A percentile compares a stretch with the other conserved stretches of the same genome.
Evolutionary conservation across 163 green algal species (phyloP).

Genomic region (Scenedesmus sp.): DNA sequence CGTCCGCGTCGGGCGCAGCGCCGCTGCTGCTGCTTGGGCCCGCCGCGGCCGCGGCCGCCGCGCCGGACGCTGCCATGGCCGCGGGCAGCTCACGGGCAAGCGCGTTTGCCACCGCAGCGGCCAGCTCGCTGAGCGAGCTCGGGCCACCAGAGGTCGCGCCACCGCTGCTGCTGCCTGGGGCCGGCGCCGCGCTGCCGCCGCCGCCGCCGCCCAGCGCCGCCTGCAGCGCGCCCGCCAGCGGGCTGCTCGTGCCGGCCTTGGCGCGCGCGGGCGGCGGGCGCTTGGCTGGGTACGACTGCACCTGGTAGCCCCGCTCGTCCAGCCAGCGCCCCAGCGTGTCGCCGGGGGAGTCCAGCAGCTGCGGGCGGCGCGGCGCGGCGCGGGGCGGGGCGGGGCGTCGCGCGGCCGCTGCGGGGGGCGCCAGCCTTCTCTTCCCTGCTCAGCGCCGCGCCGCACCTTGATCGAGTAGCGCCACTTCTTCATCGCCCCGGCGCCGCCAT

Average conservation of each 20-base stretch:
- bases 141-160: no score
- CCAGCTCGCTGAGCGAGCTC: constrained; percentile 22
- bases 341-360: constrained; percentile 26
- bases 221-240: background rate
- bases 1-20: background rate
- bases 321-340: constrained; percentile 52
- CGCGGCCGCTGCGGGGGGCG: no score
- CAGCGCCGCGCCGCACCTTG: constrained; percentile 18
- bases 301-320: constrained; percentile 38
- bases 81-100: background rate
- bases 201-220: background rate
- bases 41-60: no score
- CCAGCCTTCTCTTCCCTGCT: no score
- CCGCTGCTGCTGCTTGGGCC: no score
- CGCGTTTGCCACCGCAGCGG: constrained; percentile 29
- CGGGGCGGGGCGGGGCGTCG: no score
- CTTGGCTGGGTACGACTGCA: constrained; percentile 33
- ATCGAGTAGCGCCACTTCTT: constrained; percentile 76
- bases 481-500: constrained; percentile 65
- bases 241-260: background rate
- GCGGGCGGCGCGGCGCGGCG: background rate
- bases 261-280: background rate
- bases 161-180: background rate
- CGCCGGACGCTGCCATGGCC: background rate
- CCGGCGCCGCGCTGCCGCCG: background rate